Base-by-base conservation (phyloP, 768 basidiomycete species). In the Lactifluus volemus region DNA sequence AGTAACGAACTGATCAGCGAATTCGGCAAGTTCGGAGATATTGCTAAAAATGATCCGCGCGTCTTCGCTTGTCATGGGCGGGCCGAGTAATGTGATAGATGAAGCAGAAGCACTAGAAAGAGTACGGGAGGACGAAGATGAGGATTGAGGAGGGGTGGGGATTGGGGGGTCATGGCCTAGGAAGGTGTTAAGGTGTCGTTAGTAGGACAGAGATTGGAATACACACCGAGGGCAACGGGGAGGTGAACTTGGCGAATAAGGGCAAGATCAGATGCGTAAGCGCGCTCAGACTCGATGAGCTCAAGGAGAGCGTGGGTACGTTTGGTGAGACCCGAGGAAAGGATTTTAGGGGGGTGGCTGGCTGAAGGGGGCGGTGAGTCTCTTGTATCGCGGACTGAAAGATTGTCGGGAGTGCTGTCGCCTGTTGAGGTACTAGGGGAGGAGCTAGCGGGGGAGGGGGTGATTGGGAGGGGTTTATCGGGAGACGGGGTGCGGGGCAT, bases 251-350 rank as follows among this genome's bases (percentile, higher is more conserved):
- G 85, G 55, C 85, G 79, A 63, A 92, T 83, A 56, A 92, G 76
- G 15, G 85, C 85, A 30, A 93, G 77, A 76, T 92, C 91, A n/a
- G 84, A 84, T 12, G 90, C 85, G 71, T 92, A 92, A 1, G 88
- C 86, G 30, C 87, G 78, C 68, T 93, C 90, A 83, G 80, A 21
- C 92, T 25, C 25, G 25, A 25, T 25, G 25, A 25, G 25, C 25
- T 25, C 25, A 25, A 25, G 25, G 25, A 25, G 75, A 9, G 89
- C 89, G 70, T 92, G 86, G 25, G 83, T 79, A 41, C 91, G 81
- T 73, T 92, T 92, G 39, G 61, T 30, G 85, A 79, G 68, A 83
- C 71, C 62, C 67, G 52, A 54, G 17, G 55, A 14, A 15, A 34
- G 19, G 15, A 14, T n/a, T n/a, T 59, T 67, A 30, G 63, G 59